Evolutionary conservation across 345 rosid species (phyloP).

Genomic region (Sonneratia caseolaris): DNA sequence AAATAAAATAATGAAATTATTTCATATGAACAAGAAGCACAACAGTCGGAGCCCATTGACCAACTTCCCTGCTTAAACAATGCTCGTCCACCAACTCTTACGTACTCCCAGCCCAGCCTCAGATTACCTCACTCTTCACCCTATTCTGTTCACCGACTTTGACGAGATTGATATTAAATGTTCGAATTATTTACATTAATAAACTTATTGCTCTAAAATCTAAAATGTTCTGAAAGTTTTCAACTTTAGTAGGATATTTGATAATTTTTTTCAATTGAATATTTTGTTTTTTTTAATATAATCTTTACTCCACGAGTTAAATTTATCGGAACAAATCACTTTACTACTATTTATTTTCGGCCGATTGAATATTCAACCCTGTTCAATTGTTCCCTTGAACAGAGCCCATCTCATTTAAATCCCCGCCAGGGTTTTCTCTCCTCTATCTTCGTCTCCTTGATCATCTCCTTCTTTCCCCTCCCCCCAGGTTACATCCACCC

Average conservation of each 20-base stretch:
- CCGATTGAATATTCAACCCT: not conserved
- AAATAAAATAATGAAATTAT: not conserved
- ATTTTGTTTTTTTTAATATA: too few relatives aligned
- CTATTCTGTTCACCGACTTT: not conserved
- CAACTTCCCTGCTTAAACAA: not conserved
- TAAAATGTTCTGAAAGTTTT: too few relatives aligned
- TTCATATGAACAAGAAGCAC: not conserved
- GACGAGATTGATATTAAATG: too few relatives aligned
- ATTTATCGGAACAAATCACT: too few relatives aligned
- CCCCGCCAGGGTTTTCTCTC: not conserved
- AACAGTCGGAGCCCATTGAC: not conserved
- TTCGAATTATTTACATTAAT: too few relatives aligned
- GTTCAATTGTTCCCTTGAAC: not conserved
- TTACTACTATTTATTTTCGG: too few relatives aligned
- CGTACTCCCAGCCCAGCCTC: not conserved
- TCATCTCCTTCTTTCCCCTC: not conserved
- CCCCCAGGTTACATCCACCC: not conserved
- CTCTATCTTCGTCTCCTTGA: not conserved
- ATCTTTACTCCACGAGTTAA: too few relatives aligned
- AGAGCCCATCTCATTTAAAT: constrained; percentile 2
- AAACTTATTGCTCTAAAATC: too few relatives aligned
- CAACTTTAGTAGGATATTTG: too few relatives aligned
- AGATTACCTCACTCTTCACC: not conserved
- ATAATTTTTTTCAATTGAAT: too few relatives aligned
- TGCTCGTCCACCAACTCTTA: not conserved